Evolutionary conservation across 1,284 basidiomycete species (phyloP).

Genomic region (Ustanciosporium gigantosporum): DNA sequence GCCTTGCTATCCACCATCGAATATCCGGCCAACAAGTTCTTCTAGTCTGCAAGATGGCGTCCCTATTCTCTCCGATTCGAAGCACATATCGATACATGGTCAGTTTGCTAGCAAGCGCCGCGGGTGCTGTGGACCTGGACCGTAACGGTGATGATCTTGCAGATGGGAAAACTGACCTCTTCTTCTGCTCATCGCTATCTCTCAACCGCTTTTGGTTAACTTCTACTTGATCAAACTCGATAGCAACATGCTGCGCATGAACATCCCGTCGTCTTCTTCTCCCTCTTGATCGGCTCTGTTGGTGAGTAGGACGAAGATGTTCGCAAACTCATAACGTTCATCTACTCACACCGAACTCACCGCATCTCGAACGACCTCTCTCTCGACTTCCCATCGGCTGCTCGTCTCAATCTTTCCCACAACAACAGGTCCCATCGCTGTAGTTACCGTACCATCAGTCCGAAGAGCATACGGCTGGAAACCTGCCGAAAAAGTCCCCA

Average conservation of each 20-base stretch:
- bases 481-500: conserved; percentile 75
- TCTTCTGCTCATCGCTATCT: too few relatives aligned
- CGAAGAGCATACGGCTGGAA: conserved; percentile 74
- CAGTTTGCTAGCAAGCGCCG: conserved; percentile 10
- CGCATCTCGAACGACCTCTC: too few relatives aligned
- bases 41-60: conserved; percentile 40
- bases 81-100: conserved; percentile 56
- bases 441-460: conserved; percentile 77
- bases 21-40: too few relatives aligned
- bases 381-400: too few relatives aligned
- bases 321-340: not conserved
- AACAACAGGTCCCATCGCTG: conserved; percentile 73
- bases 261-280: conserved; percentile 88
- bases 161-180: not conserved
- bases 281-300: conserved; percentile 71
- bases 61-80: conserved; percentile 48
- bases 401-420: not conserved
- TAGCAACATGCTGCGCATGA: conserved; percentile 85
- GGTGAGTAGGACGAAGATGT: conserved; percentile 37
- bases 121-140: not conserved
- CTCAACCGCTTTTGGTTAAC: too few relatives aligned
- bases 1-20: too few relatives aligned
- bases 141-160: not conserved
- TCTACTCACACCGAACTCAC: not conserved
- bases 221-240: not conserved